Evolutionary conservation across 352 stramenopile species (phyloP), one percentile per base, ranked within the genome.

Genomic region (Phytophthora sansomeana): DNA sequence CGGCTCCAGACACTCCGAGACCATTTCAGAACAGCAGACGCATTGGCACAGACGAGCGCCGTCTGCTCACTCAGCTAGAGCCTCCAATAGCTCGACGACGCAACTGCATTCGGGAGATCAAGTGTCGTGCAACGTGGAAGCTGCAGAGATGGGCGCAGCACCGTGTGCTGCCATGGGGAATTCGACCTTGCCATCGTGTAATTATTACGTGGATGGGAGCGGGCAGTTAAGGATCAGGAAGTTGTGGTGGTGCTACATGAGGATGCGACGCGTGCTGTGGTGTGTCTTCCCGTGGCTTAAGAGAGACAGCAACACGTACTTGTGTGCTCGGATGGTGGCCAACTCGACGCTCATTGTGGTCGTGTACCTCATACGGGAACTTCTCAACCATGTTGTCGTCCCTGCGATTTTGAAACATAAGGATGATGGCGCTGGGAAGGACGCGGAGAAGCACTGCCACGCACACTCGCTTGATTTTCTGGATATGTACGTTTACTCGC

Each of bases 241-340:
- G 19, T 58, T 80, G 43, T 91, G 84, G 84, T 86, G 77, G 77
- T 70, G 75, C 29, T 91, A 88, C 54, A 88, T 68, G 43, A 64
- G 73, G 9, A n/a, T 81, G 14, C 67, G 80, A 8, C 72, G 81
- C 13, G 43, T 87, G 29, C 28, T 85, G 32, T 77, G 70, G 55
- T 72, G 74, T 41, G 38, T 95, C 4, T 55, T 92, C 26, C 83
- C 66, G 62, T 72, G 81, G 47, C 81, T 91, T 53, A 87, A 90
- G 50, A 65, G 70, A 52, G 84, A 93, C 66, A 84, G 80, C 78
- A 95, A 95, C 60, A 92, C 83, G 58, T 95, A 90, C 35, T 65
- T 93, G 49, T 84, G 84, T 54, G 76, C 81, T 1, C 58, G 74
- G 16, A 90, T 95, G 83, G 77, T 95, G 55, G 84, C 80, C 59